Base-by-base conservation (phyloP, 805 yeast genomes). In the Barnettozyma pratensis region DNA sequence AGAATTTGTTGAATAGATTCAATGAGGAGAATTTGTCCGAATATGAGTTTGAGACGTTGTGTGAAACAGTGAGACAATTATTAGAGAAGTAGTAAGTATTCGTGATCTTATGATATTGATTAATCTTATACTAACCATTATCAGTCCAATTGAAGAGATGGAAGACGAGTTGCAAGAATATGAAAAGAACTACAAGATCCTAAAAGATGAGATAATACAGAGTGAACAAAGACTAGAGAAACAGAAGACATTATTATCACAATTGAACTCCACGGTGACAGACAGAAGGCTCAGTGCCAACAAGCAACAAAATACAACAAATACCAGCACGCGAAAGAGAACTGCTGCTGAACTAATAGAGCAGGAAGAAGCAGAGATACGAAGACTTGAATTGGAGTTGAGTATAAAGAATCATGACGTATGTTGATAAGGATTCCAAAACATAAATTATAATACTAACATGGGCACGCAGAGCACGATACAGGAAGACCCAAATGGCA, bases 291-390 rank as follows among this genome's bases (percentile, higher is more conserved):
- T 44, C 1, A 38, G 31, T 26, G 12, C 46, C 28, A 35, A 49
- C 28, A 52, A 49, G 27, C 57, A 62, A 46, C 45, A 55, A 41
- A 54, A 28, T 31, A 27, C n/a, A 28, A 4, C 54, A 44, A 42
- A 46, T 41, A 59, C 52, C 25, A 34, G 12, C 34, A 7, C 39
- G 5, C 12, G 26, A 25, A 63, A 61, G 38, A 43, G 64, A 14
- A 67, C 68, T 39, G 66, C 71, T 7, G 69, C 68, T 27, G 75
- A 70, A 37, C 52, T 73, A 45, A 75, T 80, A 2, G 62, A 54
- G 5, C 61, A 61, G 36, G 83, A 77, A 51, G 78, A 74, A 53
- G 64, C 59, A 19, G 80, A 76, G 54, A 72, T 81, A 7, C 61
- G 53, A 41, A 60, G 59, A 25, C 60, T 81, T 36, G 78, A 79